Conservation (phyloP, 2,329 filamentous ascomycete species). For the Xylaria sp. region DNA sequence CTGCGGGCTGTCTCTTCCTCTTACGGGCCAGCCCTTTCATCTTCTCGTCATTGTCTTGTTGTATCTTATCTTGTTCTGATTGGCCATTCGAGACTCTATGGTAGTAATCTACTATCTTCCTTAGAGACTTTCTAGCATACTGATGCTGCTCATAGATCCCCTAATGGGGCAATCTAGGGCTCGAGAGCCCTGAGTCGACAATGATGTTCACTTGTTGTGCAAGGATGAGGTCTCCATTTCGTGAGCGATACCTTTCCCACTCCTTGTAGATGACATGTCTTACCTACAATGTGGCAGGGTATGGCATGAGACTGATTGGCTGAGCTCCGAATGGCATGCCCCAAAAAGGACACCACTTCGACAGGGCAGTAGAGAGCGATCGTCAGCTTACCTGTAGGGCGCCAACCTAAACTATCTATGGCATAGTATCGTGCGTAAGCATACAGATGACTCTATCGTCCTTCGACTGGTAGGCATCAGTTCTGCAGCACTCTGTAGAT, state of each 20-base stretch:
- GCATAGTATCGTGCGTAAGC: neutral
- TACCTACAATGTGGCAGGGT: neutral
- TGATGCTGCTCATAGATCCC: neutral
- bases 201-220: neutral
- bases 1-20: neutral
- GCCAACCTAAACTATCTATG: neutral
- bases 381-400: neutral
- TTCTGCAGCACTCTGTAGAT: neutral
- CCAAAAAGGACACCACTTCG: conserved; percentile 13
- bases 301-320: neutral
- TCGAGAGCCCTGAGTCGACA: neutral
- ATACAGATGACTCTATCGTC: neutral
- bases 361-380: neutral
- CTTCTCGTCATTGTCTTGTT: neutral
- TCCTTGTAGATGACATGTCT: neutral
- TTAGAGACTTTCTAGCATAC: neutral
- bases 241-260: neutral
- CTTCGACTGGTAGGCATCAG: neutral
- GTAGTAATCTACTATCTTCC: neutral
- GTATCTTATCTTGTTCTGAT: neutral
- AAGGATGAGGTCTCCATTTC: neutral
- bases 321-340: neutral
- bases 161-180: neutral
- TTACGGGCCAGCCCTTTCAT: neutral
- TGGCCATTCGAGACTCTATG: neutral